A percentile compares a stretch with the other conserved stretches of the same genome.
These are phyloP conservation scores for Physaria fendleri DNA, from an alignment of 345 rosid genomes.

Conservation along the genomic window DNA sequence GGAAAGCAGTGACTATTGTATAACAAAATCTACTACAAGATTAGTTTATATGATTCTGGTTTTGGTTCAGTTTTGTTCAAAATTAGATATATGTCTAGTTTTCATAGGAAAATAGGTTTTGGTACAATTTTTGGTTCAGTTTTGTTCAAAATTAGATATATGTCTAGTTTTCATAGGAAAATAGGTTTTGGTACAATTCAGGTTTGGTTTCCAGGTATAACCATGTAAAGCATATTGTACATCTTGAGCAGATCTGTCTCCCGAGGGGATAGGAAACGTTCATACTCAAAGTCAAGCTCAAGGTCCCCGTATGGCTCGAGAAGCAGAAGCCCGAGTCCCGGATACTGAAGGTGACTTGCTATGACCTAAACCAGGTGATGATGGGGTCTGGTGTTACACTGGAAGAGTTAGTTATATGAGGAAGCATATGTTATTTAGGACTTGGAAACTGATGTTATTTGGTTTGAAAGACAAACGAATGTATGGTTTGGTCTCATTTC, in stretches of 20 bases:
- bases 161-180: no score
- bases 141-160: not conserved
- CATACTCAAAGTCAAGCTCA: slow-evolving; percentile 55
- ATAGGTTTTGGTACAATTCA: no score
- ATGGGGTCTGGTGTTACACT: not conserved
- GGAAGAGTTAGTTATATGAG: not conserved
- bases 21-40: not conserved
- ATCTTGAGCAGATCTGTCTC: slow-evolving; percentile 49
- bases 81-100: not conserved
- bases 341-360: slow-evolving; percentile 33
- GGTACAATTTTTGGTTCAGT: not conserved
- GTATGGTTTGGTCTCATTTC: no score
- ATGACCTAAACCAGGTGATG: not conserved
- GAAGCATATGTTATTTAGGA: not conserved
- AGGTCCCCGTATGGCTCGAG: slow-evolving; percentile 45
- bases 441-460: not conserved
- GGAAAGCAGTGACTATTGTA: not conserved
- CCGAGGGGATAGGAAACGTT: slow-evolving; percentile 40
- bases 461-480: no score
- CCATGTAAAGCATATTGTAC: not conserved
- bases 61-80: not conserved
- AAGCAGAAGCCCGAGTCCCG: slow-evolving; percentile 41
- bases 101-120: no score
- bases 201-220: no score
- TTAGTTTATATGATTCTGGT: not conserved